These are phyloP conservation scores for Pelargonium nanum DNA, from an alignment of 345 rosid genomes.

Conservation along the genomic window DNA sequence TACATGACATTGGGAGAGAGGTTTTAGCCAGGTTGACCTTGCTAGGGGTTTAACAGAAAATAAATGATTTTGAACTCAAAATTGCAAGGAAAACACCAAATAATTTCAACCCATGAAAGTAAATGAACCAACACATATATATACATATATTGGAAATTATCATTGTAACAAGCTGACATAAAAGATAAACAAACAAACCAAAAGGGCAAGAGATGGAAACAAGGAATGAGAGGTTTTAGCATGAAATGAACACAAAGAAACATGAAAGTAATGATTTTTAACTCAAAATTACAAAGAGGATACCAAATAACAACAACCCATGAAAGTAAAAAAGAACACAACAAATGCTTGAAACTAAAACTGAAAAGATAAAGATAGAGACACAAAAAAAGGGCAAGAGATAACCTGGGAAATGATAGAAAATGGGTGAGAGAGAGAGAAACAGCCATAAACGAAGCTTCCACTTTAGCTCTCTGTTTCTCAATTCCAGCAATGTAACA, in stretches of 20 bases:
- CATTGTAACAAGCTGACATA: no score
- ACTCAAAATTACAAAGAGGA: no score
- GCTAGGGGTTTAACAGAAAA: neutral
- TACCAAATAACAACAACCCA: neutral
- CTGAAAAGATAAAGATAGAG: neutral
- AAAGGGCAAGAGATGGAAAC: no score
- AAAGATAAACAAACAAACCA: no score
- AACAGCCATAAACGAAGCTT: constrained; percentile 29
- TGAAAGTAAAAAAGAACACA: constrained; percentile 6
- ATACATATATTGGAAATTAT: no score
- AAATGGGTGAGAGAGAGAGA: constrained; percentile 54
- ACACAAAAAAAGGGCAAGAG: constrained; percentile 17
- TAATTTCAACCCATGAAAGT: neutral
- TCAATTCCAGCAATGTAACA: neutral
- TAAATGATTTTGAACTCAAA: neutral
- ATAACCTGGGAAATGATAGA: constrained; percentile 54
- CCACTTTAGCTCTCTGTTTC: neutral
- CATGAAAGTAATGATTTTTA: no score
- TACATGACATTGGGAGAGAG: neutral
- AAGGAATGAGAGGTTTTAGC: neutral
- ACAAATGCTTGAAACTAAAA: neutral
- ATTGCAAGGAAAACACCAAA: neutral
- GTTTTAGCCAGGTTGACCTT: neutral
- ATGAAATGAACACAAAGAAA: no score
- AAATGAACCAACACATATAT: neutral